Conservation (phyloP, 2,329 filamentous ascomycete genomes). For the Chrysoporthe puriensis region DNA sequence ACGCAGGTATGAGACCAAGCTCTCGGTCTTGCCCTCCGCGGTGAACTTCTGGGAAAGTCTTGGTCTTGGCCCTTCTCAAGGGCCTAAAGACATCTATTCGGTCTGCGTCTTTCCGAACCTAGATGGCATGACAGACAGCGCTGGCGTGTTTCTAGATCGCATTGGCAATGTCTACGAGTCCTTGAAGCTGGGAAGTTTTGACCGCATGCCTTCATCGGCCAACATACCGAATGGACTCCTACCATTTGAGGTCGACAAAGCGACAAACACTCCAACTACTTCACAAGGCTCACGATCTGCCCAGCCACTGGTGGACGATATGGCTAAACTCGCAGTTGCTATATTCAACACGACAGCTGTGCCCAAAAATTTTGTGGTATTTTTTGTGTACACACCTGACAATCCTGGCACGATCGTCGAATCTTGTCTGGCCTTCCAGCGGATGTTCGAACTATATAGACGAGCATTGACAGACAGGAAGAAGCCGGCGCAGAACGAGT, state of each 20-base stretch:
- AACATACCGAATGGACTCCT: slow-evolving; percentile 53
- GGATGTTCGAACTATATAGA: slow-evolving; percentile 69
- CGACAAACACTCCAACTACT: slow-evolving; percentile 45
- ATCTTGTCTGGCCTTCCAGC: slow-evolving; percentile 74
- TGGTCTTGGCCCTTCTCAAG: slow-evolving; percentile 72
- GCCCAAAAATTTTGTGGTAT: slow-evolving; percentile 71
- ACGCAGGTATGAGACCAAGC: slow-evolving; percentile 67
- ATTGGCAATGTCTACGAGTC: slow-evolving; percentile 74
- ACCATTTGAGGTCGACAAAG: slow-evolving; percentile 53
- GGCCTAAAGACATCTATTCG: slow-evolving; percentile 70
- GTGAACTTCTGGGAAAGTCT: slow-evolving; percentile 82
- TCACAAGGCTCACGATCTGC: slow-evolving; percentile 46
- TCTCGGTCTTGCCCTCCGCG: slow-evolving; percentile 76
- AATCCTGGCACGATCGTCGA: slow-evolving; percentile 66
- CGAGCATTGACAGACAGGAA: slow-evolving; percentile 53
- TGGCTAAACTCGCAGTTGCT: slow-evolving; percentile 52
- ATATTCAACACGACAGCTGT: slow-evolving; percentile 47
- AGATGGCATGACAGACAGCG: slow-evolving; percentile 63
- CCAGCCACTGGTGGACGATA: slow-evolving; percentile 52
- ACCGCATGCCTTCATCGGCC: slow-evolving; percentile 47
- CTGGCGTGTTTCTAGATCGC: slow-evolving; percentile 67
- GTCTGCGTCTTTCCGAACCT: slow-evolving; percentile 73
- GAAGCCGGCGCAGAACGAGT: slow-evolving; percentile 57
- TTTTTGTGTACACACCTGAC: slow-evolving; percentile 72
- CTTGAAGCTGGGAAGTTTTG: slow-evolving; percentile 71